Percentiles rank a stretch among this genome's conserved stretches.
Evolutionary conservation across 164 flowering plant genomes (phyloP).

Genomic region (Magnolia kwangsiensis): DNA sequence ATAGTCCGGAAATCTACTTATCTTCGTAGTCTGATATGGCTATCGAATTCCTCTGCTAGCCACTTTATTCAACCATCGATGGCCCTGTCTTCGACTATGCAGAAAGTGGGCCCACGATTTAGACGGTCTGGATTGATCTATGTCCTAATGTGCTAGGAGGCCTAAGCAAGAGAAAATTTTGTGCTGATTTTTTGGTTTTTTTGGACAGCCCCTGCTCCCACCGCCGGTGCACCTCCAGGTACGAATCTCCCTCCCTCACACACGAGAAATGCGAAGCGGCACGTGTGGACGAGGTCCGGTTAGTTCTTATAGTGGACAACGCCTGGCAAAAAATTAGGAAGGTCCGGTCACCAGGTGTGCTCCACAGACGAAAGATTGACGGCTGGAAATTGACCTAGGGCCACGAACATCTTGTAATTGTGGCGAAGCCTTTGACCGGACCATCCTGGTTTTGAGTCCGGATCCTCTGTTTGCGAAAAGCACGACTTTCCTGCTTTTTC

Average conservation of each 20-base stretch:
- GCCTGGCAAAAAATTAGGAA: no score
- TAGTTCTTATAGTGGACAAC: not conserved
- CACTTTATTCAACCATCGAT: not conserved
- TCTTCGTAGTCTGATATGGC: no score
- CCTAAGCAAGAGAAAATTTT: not conserved
- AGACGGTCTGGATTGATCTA: not conserved
- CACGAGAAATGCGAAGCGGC: not conserved
- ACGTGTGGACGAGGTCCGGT: not conserved
- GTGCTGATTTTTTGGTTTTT: not conserved
- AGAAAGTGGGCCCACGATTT: not conserved
- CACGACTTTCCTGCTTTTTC: no score
- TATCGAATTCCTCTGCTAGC: no score
- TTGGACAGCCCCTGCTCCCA: conserved; percentile 13
- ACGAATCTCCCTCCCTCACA: not conserved
- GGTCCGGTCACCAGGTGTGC: not conserved
- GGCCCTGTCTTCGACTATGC: no score
- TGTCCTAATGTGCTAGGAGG: not conserved
- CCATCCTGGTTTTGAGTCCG: no score
- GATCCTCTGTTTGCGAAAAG: no score
- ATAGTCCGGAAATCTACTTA: no score
- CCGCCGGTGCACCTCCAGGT: conserved; percentile 21
- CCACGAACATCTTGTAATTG: no score
- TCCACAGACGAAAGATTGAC: not conserved
- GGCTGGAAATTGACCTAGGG: not conserved
- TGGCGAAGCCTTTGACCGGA: no score